These are phyloP conservation scores for Erigeron philadelphicus DNA, from an alignment of 140 eudicot genomes.

Conservation along the genomic window DNA sequence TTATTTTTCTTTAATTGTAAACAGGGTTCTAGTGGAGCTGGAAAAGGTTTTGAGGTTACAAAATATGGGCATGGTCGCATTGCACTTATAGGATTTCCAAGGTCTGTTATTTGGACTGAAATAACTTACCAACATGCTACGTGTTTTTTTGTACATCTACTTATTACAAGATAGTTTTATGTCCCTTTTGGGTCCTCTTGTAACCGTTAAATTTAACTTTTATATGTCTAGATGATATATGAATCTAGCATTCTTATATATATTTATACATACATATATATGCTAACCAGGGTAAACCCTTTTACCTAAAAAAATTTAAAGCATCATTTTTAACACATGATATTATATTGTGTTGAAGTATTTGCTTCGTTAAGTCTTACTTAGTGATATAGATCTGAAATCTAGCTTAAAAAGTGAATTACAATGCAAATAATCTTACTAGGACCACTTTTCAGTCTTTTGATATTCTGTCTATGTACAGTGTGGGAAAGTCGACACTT, in stretches of 20 bases:
- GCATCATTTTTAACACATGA: neutral
- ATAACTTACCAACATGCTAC: too few species aligned
- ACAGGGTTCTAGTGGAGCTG: slow-evolving; percentile 96
- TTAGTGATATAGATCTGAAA: slow-evolving; percentile 1
- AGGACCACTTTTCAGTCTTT: slow-evolving; percentile 3
- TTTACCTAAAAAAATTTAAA: too few species aligned
- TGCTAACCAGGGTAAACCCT: too few species aligned
- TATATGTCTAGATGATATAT: too few species aligned
- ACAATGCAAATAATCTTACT: slow-evolving; percentile 2
- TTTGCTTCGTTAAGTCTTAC: slow-evolving; percentile 4
- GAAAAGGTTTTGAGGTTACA: slow-evolving; percentile 98
- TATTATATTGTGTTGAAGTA: neutral
- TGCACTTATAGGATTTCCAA: slow-evolving; percentile 94
- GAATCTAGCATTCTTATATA: too few species aligned
- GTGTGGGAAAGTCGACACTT: slow-evolving; percentile 97
- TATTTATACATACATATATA: too few species aligned
- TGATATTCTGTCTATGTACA: slow-evolving; percentile 20
- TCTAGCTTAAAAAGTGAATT: neutral
- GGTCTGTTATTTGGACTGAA: slow-evolving; percentile 39
- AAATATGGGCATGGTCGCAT: slow-evolving; percentile 97
- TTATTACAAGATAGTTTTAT: too few species aligned
- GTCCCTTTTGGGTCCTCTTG: too few species aligned
- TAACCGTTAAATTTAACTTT: too few species aligned
- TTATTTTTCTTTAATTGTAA: neutral
- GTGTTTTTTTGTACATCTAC: too few species aligned